phyloP scores from a whole-genome alignment of 331 rosid genomes.

The Malus hybrid region DNA sequence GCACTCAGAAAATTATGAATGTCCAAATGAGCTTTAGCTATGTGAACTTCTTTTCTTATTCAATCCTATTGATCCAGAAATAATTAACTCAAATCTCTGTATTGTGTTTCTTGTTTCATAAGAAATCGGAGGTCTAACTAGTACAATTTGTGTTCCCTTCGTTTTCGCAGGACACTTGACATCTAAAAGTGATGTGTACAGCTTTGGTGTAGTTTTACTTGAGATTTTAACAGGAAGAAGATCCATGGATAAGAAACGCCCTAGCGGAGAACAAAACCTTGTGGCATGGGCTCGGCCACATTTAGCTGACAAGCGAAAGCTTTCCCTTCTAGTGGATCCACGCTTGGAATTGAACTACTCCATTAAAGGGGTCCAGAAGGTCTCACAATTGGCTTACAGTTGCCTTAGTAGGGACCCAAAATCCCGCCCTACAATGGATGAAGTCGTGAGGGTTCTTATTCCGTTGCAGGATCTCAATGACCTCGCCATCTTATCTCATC shows the following conservation, averaged over 20 bases:
- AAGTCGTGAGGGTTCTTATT: constrained; percentile 63
- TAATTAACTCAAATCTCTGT: neutral
- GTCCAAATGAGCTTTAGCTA: neutral
- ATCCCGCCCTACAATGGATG: constrained; percentile 82
- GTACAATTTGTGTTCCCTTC: constrained; percentile 11
- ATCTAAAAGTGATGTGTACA: constrained; percentile 77
- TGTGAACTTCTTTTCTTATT: neutral
- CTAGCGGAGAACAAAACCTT: constrained; percentile 83
- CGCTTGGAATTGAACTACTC: constrained; percentile 78
- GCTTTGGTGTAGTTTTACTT: constrained; percentile 86
- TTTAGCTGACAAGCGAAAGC: constrained; percentile 71
- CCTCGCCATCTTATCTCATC: constrained; percentile 60
- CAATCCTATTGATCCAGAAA: neutral
- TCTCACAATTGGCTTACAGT: constrained; percentile 61
- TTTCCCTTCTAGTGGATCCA: constrained; percentile 67
- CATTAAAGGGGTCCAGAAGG: constrained; percentile 69
- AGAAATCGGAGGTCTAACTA: constrained; percentile 16
- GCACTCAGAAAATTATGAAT: neutral
- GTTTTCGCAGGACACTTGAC: constrained; percentile 70
- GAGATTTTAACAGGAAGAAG: constrained; percentile 88
- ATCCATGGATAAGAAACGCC: constrained; percentile 92
- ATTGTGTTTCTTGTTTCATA: neutral
- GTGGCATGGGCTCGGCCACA: constrained; percentile 85
- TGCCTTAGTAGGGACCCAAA: constrained; percentile 78
- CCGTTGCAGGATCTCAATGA: constrained; percentile 77